Percentiles rank a stretch among this genome's conserved stretches.
phyloP scores from a whole-genome alignment of 2,329 filamentous ascomycete species.

The Claviceps citrina region DNA sequence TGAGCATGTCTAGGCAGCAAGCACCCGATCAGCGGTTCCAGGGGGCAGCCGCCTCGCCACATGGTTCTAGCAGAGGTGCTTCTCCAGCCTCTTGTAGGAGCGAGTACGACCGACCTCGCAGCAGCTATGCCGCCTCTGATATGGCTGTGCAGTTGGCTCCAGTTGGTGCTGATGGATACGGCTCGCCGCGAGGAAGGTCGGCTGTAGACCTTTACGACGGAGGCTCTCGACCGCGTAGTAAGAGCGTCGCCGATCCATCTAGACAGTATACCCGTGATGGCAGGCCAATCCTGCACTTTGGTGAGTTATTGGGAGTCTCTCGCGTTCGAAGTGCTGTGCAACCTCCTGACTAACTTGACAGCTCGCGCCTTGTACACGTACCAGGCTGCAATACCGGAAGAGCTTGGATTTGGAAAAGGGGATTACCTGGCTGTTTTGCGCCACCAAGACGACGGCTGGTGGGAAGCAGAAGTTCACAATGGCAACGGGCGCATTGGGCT shows the following conservation, averaged over 20 bases:
- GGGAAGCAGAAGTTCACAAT: slow-evolving; percentile 87
- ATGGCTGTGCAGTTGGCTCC: slow-evolving; percentile 57
- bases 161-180: slow-evolving; percentile 40
- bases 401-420: slow-evolving; percentile 81
- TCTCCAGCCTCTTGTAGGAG: slow-evolving; percentile 32
- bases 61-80: slow-evolving; percentile 28
- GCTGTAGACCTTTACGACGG: slow-evolving; percentile 44
- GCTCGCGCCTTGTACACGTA: slow-evolving; percentile 92
- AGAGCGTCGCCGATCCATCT: slow-evolving; percentile 72
- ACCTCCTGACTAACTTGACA: slow-evolving; percentile 22
- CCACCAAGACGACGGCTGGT: slow-evolving; percentile 96
- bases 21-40: slow-evolving; percentile 36
- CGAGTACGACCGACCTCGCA: slow-evolving; percentile 34
- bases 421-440: slow-evolving; percentile 78
- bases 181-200: slow-evolving; percentile 37
- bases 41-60: slow-evolving; percentile 36
- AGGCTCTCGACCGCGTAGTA: slow-evolving; percentile 47
- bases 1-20: slow-evolving; percentile 26
- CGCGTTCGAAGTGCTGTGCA: slow-evolving; percentile 6
- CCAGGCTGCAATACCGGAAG: slow-evolving; percentile 84
- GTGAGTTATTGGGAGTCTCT: slow-evolving; percentile 41
- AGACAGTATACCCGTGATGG: slow-evolving; percentile 76
- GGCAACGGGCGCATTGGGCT: slow-evolving; percentile 43
- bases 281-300: slow-evolving; percentile 77
- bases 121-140: slow-evolving; percentile 33